Base-by-base conservation (phyloP, 805 yeast species). In the Wickerhamiella kazuoi region DNA sequence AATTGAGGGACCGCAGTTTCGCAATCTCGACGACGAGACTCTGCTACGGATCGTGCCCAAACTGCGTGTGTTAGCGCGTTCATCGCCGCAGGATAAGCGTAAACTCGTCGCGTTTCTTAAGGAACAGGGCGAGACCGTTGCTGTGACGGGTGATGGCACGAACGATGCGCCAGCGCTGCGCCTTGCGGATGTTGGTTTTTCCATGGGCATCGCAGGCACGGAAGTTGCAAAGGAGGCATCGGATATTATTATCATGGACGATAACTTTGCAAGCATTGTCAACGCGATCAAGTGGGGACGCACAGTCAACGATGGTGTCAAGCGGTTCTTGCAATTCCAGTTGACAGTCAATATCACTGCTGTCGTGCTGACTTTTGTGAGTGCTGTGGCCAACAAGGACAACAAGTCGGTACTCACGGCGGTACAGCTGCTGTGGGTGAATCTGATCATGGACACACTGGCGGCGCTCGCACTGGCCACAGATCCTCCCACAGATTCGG, bases 121-220 rank as follows among this genome's bases (percentile, higher is more conserved):
- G 51, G 64, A 68, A 29, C 67, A 74, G 53, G 93, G 93, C 19
- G 96, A 90, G 53, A 93, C 87, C 28, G 98, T 90, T 37, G 98
- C 98, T 1, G 97, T 87, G 28, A 90, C 99, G 30, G 99, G 98
- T 55, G 99, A 90, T 58, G 99, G 99, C 60, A 87, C 97, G 7
- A 90, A 90, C 57, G 99, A 90, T 67, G 98, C 97, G 0, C 96
- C 96, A 14, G 97, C 98, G 3, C 69, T 90, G 53, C 83, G 87
- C 54, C 67, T 86, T 43, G 99, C 98, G 0, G 97, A 90, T 61
- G 94, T 90, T 42, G 99, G 99, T 2, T 87, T 90, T 55, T 81
- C 97, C 2, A 90, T 90, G 99, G 99, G 99, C 48, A 82, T 86
- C 44, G 71, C 94, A 7, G 99, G 99, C 47, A 90, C 98, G 2